A percentile compares a stretch with the other conserved stretches of the same genome.
These are phyloP conservation scores for Backusella tarrabulga DNA, from an alignment of 192 early-diverging fungal genomes.

Conservation along the genomic window DNA sequence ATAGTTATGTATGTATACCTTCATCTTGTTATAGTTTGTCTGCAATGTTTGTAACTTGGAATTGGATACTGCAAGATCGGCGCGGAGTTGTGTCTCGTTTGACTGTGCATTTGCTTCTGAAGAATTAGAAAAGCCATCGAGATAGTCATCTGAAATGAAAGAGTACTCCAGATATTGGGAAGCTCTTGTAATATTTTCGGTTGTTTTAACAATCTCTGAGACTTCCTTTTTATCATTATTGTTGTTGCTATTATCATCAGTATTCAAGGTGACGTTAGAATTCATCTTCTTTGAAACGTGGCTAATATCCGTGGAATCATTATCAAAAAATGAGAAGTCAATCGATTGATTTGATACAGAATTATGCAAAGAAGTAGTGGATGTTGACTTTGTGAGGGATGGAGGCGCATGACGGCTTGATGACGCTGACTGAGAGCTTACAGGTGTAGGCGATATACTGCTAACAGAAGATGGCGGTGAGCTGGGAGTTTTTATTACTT, in stretches of 20 bases:
- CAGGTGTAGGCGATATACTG: background rate
- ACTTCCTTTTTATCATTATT: background rate
- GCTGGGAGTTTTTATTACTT: slow-evolving; percentile 10
- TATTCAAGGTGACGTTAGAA: slow-evolving; percentile 21
- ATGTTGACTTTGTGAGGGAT: background rate
- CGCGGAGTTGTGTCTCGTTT: background rate
- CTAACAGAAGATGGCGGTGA: background rate
- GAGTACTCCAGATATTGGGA: slow-evolving; percentile 19
- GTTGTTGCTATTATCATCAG: background rate
- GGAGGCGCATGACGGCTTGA: background rate
- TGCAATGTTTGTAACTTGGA: slow-evolving; percentile 24
- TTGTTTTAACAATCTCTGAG: background rate
- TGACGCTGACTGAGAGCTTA: background rate
- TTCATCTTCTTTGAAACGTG: slow-evolving; percentile 34
- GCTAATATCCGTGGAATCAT: slow-evolving; percentile 29
- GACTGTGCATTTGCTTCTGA: background rate
- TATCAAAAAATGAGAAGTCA: slow-evolving; percentile 29
- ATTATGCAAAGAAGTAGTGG: background rate
- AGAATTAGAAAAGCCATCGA: background rate
- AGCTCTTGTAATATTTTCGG: slow-evolving; percentile 16
- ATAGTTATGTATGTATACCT: background rate
- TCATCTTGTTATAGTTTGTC: slow-evolving; percentile 26
- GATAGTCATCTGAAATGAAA: background rate
- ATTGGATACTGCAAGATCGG: slow-evolving; percentile 25
- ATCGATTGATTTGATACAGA: slow-evolving; percentile 5